Evolutionary conservation across 371 early-diverging fungal species (phyloP).

Genomic region (Mucor racemosus): DNA sequence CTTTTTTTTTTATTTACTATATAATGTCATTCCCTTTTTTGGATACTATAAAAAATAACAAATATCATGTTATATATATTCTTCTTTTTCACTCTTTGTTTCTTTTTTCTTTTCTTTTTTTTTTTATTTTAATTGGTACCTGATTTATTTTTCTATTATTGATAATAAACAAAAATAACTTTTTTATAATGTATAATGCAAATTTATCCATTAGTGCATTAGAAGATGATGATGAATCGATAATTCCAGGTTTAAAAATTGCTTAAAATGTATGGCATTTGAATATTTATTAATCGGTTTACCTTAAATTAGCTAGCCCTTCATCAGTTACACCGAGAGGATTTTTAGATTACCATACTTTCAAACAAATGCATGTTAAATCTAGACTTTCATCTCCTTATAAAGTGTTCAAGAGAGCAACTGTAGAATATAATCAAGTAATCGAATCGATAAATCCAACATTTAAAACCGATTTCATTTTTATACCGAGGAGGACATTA

Average conservation of each 20-base stretch:
- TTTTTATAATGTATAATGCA: not conserved
- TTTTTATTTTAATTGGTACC: not conserved
- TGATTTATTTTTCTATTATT: not conserved
- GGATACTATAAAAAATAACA: slow-evolving; percentile 9
- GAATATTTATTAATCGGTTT: not conserved
- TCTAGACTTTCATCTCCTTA: slow-evolving; percentile 8
- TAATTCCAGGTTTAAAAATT: not conserved
- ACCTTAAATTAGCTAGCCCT: slow-evolving; percentile 10
- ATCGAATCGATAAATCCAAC: slow-evolving; percentile 16
- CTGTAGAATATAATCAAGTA: slow-evolving; percentile 13
- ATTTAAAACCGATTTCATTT: slow-evolving; percentile 13
- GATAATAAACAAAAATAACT: not conserved
- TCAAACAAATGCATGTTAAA: not conserved
- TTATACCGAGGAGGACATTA: slow-evolving; percentile 29
- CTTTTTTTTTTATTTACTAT: not conserved
- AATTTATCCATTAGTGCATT: not conserved
- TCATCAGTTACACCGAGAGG: slow-evolving; percentile 17
- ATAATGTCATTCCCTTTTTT: slow-evolving; percentile 7
- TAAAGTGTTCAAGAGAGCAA: slow-evolving; percentile 12
- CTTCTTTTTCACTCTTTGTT: slow-evolving; percentile 1
- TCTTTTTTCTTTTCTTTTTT: slow-evolving; percentile 1
- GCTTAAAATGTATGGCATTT: not conserved
- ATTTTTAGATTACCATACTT: slow-evolving; percentile 3
- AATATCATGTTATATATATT: slow-evolving; percentile 17
- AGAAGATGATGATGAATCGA: not conserved